Base-by-base conservation (phyloP, 1,139 yeast species). In the Magnusiomyces paraingens region DNA sequence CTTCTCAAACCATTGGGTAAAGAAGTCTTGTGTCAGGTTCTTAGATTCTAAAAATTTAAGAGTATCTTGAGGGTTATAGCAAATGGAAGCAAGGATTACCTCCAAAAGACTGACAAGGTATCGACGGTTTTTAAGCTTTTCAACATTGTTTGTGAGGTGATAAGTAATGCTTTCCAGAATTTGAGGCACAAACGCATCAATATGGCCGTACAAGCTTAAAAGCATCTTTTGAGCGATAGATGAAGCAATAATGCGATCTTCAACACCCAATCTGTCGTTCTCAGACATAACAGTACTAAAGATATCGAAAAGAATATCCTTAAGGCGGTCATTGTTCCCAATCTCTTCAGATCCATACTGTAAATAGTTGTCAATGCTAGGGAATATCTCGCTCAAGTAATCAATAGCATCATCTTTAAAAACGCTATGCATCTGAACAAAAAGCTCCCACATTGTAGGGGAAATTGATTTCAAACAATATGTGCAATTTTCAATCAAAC, bases 401-500 rank as follows among this genome's bases (percentile, higher is more conserved):
- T 80, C 77, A 20, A 82, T 81, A 39, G 70, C 75, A 57, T 73
- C 71, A 0, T 79, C 76, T 52, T 76, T 72, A 61, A 88, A 77
- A 1, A 83, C 73, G 38, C 73, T 71, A 41, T 80, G 76, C 50
- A 88, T 71, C 50, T 78, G 69, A 49, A 76, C 80, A 62, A 89
- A 82, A 46, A 84, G 72, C 49, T 76, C 76, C 96, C 98, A 91
- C 77, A 90, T 83, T 46, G 76, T 71, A 12, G 88, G 86, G 10
- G 91, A 81, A 20, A 93, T 83, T 12, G 73, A 66, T 66, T 94
- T 81, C 49, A 86, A 75, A 56, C 89, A 75, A 67, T 86, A 91
- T 0, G 94, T 82, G 32, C 94, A 82, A 68, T 88, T 89, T 64
- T 93, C 98, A 60, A 90, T 80, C 64, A 93, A 76, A 63, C 89